Evolutionary conservation across 2,329 filamentous ascomycete genomes (phyloP), one percentile per base, ranked within the genome.

Genomic region (Aspergillus fijiensis): DNA sequence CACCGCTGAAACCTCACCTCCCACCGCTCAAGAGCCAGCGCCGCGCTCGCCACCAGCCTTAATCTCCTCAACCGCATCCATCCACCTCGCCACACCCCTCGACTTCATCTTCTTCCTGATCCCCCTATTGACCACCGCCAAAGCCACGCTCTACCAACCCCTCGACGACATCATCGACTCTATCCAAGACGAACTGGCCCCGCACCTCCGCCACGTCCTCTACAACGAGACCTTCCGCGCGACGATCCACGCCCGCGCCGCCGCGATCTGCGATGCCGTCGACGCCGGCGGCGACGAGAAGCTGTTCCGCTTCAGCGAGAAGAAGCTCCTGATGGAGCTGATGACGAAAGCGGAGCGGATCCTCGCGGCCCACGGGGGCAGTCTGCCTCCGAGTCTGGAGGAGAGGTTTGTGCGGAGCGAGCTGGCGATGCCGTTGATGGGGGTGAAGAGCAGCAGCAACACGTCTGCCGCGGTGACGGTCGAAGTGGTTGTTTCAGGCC

Each of bases 31-130:
- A 45, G 39, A n/a, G 39, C 14, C 14, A 7, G 16, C 39, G 16
- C 16, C 5, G 7, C 27, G 27, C 27, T 7, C 27, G 0, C 14
- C 39, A 2, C 39, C 16, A 45, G 19, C 39, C 6, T 9, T 19
- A 19, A 16, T 91, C 25, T 83, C 87, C 35, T 87, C 87, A 68
- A 83, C 82, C 49, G 87, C 91, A 35, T 87, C 92, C 61, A 78
- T 98, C n/a, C 89, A 90, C 69, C 77, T 98, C 60, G 91, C 94
- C 9, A 96, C 95, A 1, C 85, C 87, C 2, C 81, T 96, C 57
- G 95, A 99, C 74, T 84, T 91, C 5, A 72, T 97, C 3, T 98
- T 98, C 77, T 81, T 98, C 54, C 72, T 96, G 3, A 80, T 98
- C 1, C 90, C 94, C 0, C 84, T 87, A 4, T 82, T 98, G 1